Percentiles rank a stretch among this genome's conserved stretches.
Conservation (phyloP, 768 basidiomycete genomes). For the Xerocomus spinulosus region DNA sequence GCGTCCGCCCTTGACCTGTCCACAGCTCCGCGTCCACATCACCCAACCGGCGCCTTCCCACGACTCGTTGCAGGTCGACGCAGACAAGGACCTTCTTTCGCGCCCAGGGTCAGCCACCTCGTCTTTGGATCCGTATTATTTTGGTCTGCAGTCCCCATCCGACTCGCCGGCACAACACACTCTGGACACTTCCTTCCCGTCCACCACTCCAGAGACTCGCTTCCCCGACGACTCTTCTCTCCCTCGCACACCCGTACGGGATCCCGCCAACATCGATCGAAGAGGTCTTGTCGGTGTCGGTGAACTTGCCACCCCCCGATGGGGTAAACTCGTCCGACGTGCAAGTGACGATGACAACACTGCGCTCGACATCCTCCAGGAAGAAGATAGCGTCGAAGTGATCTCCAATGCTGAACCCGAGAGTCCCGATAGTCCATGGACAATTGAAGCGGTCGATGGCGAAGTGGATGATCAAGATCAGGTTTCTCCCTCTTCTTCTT, state of each 20-base stretch:
- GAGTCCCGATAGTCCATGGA: slow-evolving; percentile 78
- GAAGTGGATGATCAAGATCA: slow-evolving; percentile 69
- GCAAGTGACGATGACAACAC: slow-evolving; percentile 40
- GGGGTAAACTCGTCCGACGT: slow-evolving; percentile 56
- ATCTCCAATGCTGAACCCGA: slow-evolving; percentile 43
- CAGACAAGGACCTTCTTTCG: slow-evolving; percentile 42
- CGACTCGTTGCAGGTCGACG: slow-evolving; percentile 35
- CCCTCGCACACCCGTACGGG: slow-evolving; percentile 68
- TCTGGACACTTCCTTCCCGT: slow-evolving; percentile 32
- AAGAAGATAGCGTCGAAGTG: slow-evolving; percentile 31
- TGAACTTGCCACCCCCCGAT: slow-evolving; percentile 94
- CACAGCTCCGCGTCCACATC: slow-evolving; percentile 46
- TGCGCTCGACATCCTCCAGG: slow-evolving; percentile 26
- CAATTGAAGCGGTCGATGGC: slow-evolving; percentile 81
- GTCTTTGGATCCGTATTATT: slow-evolving; percentile 87
- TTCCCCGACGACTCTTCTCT: slow-evolving; percentile 49
- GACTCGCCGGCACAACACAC: slow-evolving; percentile 57
- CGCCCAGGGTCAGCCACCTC: slow-evolving; percentile 75
- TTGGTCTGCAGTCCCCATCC: slow-evolving; percentile 65
- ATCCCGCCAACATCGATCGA: slow-evolving; percentile 80
- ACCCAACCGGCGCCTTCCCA: slow-evolving; percentile 37
- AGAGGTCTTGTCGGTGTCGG: slow-evolving; percentile 89
- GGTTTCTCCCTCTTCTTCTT: slow-evolving; percentile 34
- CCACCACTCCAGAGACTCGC: slow-evolving; percentile 60
- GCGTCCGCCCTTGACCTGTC: slow-evolving; percentile 1